These are phyloP conservation scores for Ophiocordyceps camponoti-floridani DNA, from an alignment of 2,329 filamentous ascomycete genomes.

Conservation along the genomic window DNA sequence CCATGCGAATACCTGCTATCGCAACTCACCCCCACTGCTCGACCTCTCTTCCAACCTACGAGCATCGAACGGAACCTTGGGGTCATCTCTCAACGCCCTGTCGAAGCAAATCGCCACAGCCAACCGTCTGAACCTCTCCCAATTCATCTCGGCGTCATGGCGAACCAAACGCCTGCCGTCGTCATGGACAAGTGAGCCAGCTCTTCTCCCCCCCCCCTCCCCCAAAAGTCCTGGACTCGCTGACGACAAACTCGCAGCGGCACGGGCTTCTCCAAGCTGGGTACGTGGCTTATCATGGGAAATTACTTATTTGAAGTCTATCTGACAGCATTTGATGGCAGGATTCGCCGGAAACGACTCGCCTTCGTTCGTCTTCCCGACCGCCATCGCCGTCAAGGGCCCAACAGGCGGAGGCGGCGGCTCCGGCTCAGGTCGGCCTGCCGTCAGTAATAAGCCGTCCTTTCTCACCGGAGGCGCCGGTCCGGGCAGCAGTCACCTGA, in stretches of 20 bases:
- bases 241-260: constrained; percentile 42
- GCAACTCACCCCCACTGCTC: background rate
- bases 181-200: constrained; percentile 99
- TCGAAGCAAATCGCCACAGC: background rate
- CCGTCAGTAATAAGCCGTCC: constrained; percentile 85
- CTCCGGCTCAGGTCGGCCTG: constrained; percentile 72
- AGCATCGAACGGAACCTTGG: background rate
- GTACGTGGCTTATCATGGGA: constrained; percentile 30
- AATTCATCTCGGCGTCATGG: constrained; percentile 39
- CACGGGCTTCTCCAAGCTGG: constrained; percentile 98
- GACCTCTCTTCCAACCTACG: background rate
- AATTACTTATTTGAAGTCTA: constrained; percentile 1
- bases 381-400: constrained; percentile 91
- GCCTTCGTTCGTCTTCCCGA: constrained; percentile 97
- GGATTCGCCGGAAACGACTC: constrained; percentile 99
- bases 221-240: constrained; percentile 11
- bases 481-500: constrained; percentile 55
- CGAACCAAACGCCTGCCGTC: constrained; percentile 98
- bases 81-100: background rate
- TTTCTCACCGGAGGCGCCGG: constrained; percentile 87
- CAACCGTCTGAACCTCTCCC: background rate
- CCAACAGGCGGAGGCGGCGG: constrained; percentile 47
- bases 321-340: constrained; percentile 20
- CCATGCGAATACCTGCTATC: background rate
- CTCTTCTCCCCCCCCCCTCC: constrained; percentile 17